Conservation (phyloP, 2,329 filamentous ascomycete species). For the Cephalotrichum gorgonifer region DNA sequence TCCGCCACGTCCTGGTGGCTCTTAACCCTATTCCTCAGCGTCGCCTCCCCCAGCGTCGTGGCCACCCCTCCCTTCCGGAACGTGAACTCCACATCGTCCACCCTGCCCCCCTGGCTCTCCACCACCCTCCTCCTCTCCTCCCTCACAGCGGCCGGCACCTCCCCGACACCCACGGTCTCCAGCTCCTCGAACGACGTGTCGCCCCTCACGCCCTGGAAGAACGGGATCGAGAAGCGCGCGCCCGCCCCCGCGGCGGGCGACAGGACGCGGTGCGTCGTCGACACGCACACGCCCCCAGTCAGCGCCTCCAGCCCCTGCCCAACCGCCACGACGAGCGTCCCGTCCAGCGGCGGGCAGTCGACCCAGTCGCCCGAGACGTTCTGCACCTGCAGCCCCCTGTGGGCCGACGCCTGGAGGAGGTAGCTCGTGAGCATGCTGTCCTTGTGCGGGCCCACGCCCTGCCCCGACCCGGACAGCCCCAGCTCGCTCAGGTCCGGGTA, state of each 20-base stretch:
- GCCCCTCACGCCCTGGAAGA: constrained; percentile 78
- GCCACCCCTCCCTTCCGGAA: constrained; percentile 61
- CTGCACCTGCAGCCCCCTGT: constrained; percentile 72
- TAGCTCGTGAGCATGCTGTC: constrained; percentile 78
- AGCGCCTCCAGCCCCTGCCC: constrained; percentile 80
- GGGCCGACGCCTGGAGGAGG: constrained; percentile 67
- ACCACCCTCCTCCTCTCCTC: constrained; percentile 51
- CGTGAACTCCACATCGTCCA: constrained; percentile 79
- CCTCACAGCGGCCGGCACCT: constrained; percentile 51
- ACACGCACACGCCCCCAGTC: constrained; percentile 71
- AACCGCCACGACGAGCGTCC: constrained; percentile 78
- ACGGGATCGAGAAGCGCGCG: constrained; percentile 69
- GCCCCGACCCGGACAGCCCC: constrained; percentile 35
- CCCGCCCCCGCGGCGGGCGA: constrained; percentile 60
- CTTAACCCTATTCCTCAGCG: constrained; percentile 73
- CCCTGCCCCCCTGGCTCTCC: constrained; percentile 41
- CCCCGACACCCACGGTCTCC: constrained; percentile 45
- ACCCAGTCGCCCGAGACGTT: constrained; percentile 72
- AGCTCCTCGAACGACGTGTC: constrained; percentile 73
- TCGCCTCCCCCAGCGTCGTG: constrained; percentile 69
- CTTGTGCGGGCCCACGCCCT: constrained; percentile 70
- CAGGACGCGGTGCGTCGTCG: constrained; percentile 77
- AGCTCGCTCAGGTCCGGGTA: constrained; percentile 65
- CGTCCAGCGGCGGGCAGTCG: constrained; percentile 64
- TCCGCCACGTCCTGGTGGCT: constrained; percentile 81